Base-by-base conservation (phyloP, 345 rosid genomes). In the Isatis tinctoria region DNA sequence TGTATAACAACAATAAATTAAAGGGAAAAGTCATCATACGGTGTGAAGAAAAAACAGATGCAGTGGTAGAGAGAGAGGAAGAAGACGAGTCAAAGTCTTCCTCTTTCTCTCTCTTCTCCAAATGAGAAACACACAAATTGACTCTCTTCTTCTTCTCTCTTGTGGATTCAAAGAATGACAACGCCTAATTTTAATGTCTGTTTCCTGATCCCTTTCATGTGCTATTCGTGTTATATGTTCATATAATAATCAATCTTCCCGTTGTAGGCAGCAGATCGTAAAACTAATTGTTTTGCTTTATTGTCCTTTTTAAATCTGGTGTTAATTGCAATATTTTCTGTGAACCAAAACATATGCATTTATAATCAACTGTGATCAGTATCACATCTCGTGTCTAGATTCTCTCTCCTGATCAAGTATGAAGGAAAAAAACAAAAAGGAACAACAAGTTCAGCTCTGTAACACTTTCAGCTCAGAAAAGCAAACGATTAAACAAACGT, bases 31-130 rank as follows among this genome's bases (percentile, higher is more conserved):
- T 62, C 74, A 69, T 60, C 74, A 69, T 33, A 69, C 58, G 43
- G 48, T 62, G 74, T 32, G 59, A 52, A 59, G 4, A 3, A 17
- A 17, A 26, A 48, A 24, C 33, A 58, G 45, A 75, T 69, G 76
- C 48, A 57, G 47, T 40, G 56, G 60, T 39, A 28, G 56, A 51
- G 70, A 72, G 71, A 61, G 56, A 40, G 43, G 49, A 67, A 47
- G 70, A 72, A 14, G 74, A 68, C 40, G 64, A 75, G 79, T 70
- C 79, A 79, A 75, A 69, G 79, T 78, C 73, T 53, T 43, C 77
- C 37, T 67, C 77, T 68, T 61, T 77, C 72, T 70, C 73, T 78
- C 73, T 60, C 69, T 78, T 73, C 64, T 41, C 56, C 64, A 8
- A 54, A 44, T 16, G 59, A 57, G 49, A 54, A 14, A 62, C 54